A percentile compares a stretch with the other conserved stretches of the same genome.
phyloP scores from a whole-genome alignment of 176 grass and related monocot genomes.

The Alopecurus myosuroides region DNA sequence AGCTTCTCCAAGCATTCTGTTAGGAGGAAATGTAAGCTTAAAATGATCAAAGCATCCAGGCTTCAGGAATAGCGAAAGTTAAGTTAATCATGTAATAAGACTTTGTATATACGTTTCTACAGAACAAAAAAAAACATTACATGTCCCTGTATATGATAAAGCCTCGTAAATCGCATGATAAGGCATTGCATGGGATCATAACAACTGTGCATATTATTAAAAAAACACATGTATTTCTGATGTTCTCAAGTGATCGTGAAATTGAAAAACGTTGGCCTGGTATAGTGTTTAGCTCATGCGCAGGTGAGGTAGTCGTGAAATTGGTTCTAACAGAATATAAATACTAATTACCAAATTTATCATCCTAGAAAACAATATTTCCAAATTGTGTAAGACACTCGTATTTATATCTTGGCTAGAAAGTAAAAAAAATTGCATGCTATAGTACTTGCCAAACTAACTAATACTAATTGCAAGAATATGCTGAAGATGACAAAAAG shows the following conservation, averaged over 20 bases:
- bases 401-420: neutral
- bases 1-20: slow-evolving; percentile 83
- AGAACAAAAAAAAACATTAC: neutral
- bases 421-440: neutral
- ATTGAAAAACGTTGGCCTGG: too few relatives aligned
- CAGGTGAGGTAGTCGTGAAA: neutral
- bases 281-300: too few relatives aligned
- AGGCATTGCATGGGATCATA: neutral
- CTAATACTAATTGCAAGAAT: neutral
- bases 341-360: neutral
- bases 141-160: neutral
- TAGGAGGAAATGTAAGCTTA: neutral
- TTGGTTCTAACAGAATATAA: neutral
- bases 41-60: neutral
- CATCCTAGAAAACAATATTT: neutral
- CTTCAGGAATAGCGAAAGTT: neutral
- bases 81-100: neutral
- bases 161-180: neutral
- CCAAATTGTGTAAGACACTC: neutral
- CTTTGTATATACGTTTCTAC: neutral
- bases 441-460: neutral
- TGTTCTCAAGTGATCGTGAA: too few relatives aligned
- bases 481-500: neutral
- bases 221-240: too few relatives aligned
- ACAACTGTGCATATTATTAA: neutral